Conservation (phyloP, 257 asterid species). For the Orobanche coerulescens region DNA sequence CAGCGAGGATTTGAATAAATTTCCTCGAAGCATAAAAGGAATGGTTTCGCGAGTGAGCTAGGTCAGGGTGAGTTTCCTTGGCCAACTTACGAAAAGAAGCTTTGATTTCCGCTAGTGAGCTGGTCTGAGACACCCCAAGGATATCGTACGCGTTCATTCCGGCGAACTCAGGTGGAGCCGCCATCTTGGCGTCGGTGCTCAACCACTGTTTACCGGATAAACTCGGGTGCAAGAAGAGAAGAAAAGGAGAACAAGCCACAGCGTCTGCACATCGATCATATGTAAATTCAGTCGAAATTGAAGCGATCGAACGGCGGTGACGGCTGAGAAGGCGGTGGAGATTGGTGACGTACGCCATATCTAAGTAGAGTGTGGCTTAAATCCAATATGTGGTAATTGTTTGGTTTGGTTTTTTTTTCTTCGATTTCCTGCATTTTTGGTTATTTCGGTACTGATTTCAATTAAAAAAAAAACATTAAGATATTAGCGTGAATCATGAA, state of each 20-base stretch:
- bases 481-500: too few relatives aligned
- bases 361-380: background rate
- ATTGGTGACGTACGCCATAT: conserved; percentile 39
- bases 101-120: conserved; percentile 70
- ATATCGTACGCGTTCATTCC: conserved; percentile 72
- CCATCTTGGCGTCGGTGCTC: conserved; percentile 45
- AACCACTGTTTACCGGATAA: conserved; percentile 38
- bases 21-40: conserved; percentile 41
- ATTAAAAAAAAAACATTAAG: background rate
- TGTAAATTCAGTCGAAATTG: conserved; percentile 19
- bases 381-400: background rate
- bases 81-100: conserved; percentile 76
- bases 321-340: conserved; percentile 25
- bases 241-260: background rate
- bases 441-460: too few relatives aligned
- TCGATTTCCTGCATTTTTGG: too few relatives aligned
- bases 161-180: conserved; percentile 45
- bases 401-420: too few relatives aligned
- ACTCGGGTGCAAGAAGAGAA: conserved; percentile 14
- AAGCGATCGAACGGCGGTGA: conserved; percentile 23
- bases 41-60: conserved; percentile 34
- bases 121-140: conserved; percentile 58
- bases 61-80: conserved; percentile 88
- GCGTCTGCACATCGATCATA: background rate
- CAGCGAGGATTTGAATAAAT: conserved; percentile 76